Conservation (phyloP, 768 basidiomycete genomes). For the Tephrocybe sp. region DNA sequence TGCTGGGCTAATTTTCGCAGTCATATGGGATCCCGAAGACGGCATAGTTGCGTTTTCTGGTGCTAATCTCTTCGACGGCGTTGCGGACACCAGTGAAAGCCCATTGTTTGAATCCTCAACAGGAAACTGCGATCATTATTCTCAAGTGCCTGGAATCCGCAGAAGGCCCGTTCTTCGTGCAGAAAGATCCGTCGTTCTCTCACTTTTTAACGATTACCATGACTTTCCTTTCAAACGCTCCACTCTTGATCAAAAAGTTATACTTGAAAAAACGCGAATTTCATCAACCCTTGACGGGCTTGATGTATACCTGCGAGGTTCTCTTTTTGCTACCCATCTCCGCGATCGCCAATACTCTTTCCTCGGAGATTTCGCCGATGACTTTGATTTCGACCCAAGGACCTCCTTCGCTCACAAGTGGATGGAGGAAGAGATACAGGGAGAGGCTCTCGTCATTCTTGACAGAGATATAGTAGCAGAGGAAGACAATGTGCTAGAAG, state of each 20-base stretch:
- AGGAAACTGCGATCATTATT: neutral
- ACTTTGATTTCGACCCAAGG: constrained; percentile 22
- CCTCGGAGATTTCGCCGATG: constrained; percentile 15
- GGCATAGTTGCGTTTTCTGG: constrained; percentile 60
- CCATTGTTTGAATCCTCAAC: neutral
- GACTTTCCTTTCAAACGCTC: constrained; percentile 16
- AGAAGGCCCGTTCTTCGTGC: constrained; percentile 10
- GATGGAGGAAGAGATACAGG: constrained; percentile 1
- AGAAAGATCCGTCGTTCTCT: constrained; percentile 22
- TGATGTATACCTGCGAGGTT: constrained; percentile 35
- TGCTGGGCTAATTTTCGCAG: constrained; percentile 57
- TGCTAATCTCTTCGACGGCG: constrained; percentile 39
- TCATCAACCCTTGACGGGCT: constrained; percentile 38
- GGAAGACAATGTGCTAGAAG: neutral
- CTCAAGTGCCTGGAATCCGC: neutral
- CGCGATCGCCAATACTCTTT: constrained; percentile 10
- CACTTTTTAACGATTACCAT: constrained; percentile 28
- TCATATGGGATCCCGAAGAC: constrained; percentile 57
- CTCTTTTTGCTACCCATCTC: constrained; percentile 19
- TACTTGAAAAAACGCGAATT: constrained; percentile 25
- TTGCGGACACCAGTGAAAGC: too few species aligned
- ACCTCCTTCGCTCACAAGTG: constrained; percentile 18
- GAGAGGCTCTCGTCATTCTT: constrained; percentile 8
- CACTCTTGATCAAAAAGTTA: constrained; percentile 8
- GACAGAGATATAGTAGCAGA: constrained; percentile 3